Evolutionary conservation across 495 filamentous ascomycete species (phyloP), one percentile per base, ranked within the genome.

Genomic region (Penicillium paxilli): DNA sequence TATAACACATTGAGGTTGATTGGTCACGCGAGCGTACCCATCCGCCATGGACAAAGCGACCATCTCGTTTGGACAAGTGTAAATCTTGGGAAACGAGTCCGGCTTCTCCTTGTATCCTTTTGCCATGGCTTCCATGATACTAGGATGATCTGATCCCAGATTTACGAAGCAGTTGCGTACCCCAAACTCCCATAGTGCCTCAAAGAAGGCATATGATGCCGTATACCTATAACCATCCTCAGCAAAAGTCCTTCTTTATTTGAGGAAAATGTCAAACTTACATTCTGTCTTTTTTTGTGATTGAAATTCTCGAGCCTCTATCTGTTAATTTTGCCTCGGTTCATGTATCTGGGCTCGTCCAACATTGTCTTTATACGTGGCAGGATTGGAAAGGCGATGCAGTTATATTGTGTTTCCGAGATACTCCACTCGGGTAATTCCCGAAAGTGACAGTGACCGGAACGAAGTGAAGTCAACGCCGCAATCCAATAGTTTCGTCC

Each of bases 41-140:
- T 98, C 92, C n/a, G 93, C 93, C 88, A 96, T 96, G 44, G 92
- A 96, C 56, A 98, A 84, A 44, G 93, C 93, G 4, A 98, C 93
- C 93, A 97, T 98, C 66, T 96, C 92, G 60, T 96, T 96, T 1
- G 91, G 92, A 66, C 92, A 96, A 45, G 92, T 97, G 60, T 96
- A 89, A 48, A 96, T 90, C 30, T 75, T 83, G 23, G 92, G 93
- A 59, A 96, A 96, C 47, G 80, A 76, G 41, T 81, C 84, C 42
- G 67, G 69, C 55, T 80, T 81, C 63, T 84, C 81, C 54, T 77
- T 81, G 44, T 91, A 84, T 14, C 90, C 93, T 70, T 92, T 93
- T 51, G 94, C 89, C 75, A 98, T 96, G 19, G 92, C 91, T 73
- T 98, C 93, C 53, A 97, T 83, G 62, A 98, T 96, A 55, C 81